A percentile compares a stretch with the other conserved stretches of the same genome.
Conservation (phyloP, 2,329 filamentous ascomycete genomes). For the Lachnellula subtilissima region DNA sequence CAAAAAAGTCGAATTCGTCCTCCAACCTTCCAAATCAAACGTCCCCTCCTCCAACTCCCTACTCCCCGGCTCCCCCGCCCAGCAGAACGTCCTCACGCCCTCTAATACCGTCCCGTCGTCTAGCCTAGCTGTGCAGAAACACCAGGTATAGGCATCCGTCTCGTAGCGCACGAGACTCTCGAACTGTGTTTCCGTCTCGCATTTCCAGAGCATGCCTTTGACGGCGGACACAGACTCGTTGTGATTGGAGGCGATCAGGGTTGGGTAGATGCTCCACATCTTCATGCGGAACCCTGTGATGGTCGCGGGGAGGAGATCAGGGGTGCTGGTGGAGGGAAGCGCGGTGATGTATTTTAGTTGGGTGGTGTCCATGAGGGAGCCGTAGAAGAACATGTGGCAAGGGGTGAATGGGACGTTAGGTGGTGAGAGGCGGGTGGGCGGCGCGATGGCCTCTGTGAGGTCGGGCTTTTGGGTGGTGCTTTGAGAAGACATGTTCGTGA, state of each 20-base stretch:
- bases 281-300: slow-evolving; percentile 3
- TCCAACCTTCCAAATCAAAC: not conserved
- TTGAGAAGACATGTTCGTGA: too few relatives aligned
- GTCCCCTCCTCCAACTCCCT: not conserved
- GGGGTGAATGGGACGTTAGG: slow-evolving; percentile 1
- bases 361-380: slow-evolving; percentile 4
- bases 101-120: slow-evolving; percentile 1
- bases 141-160: slow-evolving; percentile 1
- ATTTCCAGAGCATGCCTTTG: slow-evolving; percentile 2
- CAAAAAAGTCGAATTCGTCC: not conserved
- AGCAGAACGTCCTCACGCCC: slow-evolving; percentile 3
- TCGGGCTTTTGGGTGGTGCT: too few relatives aligned
- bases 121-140: not conserved
- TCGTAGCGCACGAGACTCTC: not conserved
- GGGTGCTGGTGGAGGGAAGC: not conserved
- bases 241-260: not conserved
- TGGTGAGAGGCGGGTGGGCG: not conserved
- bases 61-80: slow-evolving; percentile 2
- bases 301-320: not conserved
- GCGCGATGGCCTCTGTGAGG: too few relatives aligned
- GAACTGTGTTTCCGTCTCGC: not conserved
- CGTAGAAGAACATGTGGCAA: slow-evolving; percentile 8
- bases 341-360: not conserved
- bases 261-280: slow-evolving; percentile 6
- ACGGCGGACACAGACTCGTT: not conserved